Evolutionary conservation across 2,329 filamentous ascomycete genomes (phyloP).

Genomic region (Hymenoscyphus infarciens): DNA sequence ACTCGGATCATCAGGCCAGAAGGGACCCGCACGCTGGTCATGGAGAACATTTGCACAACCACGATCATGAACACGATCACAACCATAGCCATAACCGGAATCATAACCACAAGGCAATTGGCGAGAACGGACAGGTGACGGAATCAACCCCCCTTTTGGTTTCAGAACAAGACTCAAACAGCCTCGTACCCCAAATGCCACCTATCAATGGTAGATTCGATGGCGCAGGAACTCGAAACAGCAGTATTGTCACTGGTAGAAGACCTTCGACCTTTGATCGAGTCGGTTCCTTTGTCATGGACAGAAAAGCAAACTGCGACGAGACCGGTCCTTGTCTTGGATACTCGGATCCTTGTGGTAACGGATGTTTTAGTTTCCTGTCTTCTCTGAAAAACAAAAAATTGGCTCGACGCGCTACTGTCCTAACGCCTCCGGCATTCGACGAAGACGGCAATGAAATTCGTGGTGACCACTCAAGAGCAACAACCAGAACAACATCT

Average conservation of each 20-base stretch:
- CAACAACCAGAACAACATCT: slow-evolving; percentile 8
- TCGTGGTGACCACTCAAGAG: not conserved
- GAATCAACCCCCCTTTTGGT: slow-evolving; percentile 32
- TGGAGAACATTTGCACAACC: slow-evolving; percentile 4
- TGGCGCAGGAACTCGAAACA: slow-evolving; percentile 11
- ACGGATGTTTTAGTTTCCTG: slow-evolving; percentile 43
- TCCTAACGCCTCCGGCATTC: not conserved
- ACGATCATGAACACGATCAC: not conserved
- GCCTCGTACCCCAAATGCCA: slow-evolving; percentile 6
- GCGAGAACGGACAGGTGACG: slow-evolving; percentile 19
- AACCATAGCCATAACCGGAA: not conserved
- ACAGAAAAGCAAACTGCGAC: slow-evolving; percentile 61
- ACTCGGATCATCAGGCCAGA: slow-evolving; percentile 28
- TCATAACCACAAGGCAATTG: slow-evolving; percentile 3
- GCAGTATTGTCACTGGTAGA: slow-evolving; percentile 28
- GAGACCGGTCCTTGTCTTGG: slow-evolving; percentile 59
- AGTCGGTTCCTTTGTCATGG: slow-evolving; percentile 62
- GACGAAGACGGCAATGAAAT: slow-evolving; percentile 1
- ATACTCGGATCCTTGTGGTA: slow-evolving; percentile 62
- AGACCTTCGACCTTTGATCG: slow-evolving; percentile 53
- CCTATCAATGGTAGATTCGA: slow-evolving; percentile 5
- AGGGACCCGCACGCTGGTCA: slow-evolving; percentile 14
- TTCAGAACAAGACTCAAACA: slow-evolving; percentile 19
- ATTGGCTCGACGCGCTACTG: not conserved
- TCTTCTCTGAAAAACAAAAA: slow-evolving; percentile 10